These are phyloP conservation scores for Suhomyces emberorum DNA, from an alignment of 805 yeast genomes.

Conservation along the genomic window DNA sequence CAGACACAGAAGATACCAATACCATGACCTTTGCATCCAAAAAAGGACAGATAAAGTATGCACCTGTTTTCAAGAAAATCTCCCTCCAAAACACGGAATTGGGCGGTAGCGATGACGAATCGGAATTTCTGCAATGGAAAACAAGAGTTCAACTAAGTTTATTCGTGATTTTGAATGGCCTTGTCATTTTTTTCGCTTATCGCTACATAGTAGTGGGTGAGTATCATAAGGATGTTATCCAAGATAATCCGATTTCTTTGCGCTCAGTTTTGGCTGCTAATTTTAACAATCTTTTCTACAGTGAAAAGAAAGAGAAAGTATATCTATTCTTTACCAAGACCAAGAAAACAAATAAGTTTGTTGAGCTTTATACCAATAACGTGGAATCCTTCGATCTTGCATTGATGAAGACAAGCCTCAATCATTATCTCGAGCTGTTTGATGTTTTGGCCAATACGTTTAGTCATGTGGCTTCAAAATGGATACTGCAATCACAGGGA, in stretches of 20 bases:
- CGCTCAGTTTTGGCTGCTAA: background rate
- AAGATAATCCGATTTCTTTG: background rate
- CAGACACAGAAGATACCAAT: background rate
- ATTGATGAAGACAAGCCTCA: too few species aligned
- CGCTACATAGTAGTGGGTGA: background rate
- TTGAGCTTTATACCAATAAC: background rate
- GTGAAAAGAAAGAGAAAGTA: background rate
- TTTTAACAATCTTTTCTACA: slow-evolving; percentile 3
- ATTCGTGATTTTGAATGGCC: slow-evolving; percentile 11
- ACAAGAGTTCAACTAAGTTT: slow-evolving; percentile 2
- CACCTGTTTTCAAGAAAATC: background rate
- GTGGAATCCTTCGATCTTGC: too few species aligned
- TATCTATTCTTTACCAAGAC: slow-evolving; percentile 5
- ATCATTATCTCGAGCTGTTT: too few species aligned
- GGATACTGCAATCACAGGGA: too few species aligned
- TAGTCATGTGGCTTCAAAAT: too few species aligned
- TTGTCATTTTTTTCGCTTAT: slow-evolving; percentile 5
- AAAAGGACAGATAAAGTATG: too few species aligned
- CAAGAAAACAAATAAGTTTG: slow-evolving; percentile 3
- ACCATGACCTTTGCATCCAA: too few species aligned
- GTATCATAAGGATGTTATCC: background rate
- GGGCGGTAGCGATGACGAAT: background rate
- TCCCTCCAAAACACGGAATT: background rate
- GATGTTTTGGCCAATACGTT: too few species aligned
- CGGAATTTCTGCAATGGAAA: background rate